These are phyloP conservation scores for Fomitopsis betulina DNA, from an alignment of 1,284 basidiomycete genomes.

Conservation along the genomic window DNA sequence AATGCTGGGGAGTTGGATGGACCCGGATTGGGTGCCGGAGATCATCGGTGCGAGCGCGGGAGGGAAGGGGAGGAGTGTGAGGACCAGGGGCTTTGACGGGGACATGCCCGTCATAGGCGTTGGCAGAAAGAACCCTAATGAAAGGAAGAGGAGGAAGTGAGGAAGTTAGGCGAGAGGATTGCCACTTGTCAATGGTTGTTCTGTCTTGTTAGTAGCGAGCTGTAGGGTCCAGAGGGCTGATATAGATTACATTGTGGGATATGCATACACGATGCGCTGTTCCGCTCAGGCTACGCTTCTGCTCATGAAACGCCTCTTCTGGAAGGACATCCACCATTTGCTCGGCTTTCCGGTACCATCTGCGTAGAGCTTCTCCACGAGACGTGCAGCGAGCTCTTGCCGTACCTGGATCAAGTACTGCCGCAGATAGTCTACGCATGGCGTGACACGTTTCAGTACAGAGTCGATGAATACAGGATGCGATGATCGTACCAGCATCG, in stretches of 20 bases:
- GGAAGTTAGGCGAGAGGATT: background rate
- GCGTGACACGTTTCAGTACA: constrained; percentile 1
- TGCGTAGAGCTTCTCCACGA: constrained; percentile 87
- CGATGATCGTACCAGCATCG: constrained; percentile 70
- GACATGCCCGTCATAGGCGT: constrained; percentile 82
- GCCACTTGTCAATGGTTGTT: background rate
- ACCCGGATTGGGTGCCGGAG: constrained; percentile 94
- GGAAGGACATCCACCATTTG: constrained; percentile 99
- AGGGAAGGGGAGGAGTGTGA: constrained; percentile 64
- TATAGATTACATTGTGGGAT: background rate
- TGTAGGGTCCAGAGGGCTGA: background rate
- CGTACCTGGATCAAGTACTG: constrained; percentile 91
- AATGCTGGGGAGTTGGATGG: constrained; percentile 80
- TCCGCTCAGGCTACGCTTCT: constrained; percentile 59
- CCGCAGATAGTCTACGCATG: constrained; percentile 70
- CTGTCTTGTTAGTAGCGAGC: background rate
- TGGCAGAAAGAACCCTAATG: constrained; percentile 86
- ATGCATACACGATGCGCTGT: constrained; percentile 7
- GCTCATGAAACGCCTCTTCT: constrained; percentile 95
- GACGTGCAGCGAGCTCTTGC: constrained; percentile 83
- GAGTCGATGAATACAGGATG: background rate
- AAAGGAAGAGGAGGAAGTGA: constrained; percentile 57
- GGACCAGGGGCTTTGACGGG: constrained; percentile 46
- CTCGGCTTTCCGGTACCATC: constrained; percentile 86
- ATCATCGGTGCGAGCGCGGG: constrained; percentile 74